Evolutionary conservation across 2,329 filamentous ascomycete species (phyloP).

Genomic region (Pseudovirgaria hyperparasitica): DNA sequence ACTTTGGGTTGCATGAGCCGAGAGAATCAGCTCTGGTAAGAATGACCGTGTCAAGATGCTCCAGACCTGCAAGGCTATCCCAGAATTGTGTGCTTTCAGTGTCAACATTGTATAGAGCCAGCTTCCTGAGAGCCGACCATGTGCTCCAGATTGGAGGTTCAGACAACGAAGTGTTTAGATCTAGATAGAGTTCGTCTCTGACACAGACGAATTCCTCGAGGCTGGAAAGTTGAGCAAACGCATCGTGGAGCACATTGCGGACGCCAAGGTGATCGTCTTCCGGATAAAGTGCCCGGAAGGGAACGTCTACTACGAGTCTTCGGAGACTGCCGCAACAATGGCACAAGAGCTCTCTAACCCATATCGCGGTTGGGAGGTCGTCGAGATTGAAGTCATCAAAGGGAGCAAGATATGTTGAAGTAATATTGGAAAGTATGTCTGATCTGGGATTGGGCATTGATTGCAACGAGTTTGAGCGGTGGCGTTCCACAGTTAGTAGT

Average conservation of each 20-base stretch:
- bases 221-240: conserved; percentile 29
- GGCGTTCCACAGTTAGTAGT: no score
- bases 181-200: conserved; percentile 33
- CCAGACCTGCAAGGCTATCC: conserved; percentile 20
- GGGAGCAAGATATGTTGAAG: conserved; percentile 24
- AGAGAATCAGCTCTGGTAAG: conserved; percentile 27
- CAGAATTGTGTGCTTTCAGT: conserved; percentile 20
- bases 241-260: conserved; percentile 30
- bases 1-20: conserved; percentile 25
- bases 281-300: conserved; percentile 31
- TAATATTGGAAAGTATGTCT: conserved; percentile 20
- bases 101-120: conserved; percentile 33
- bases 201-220: conserved; percentile 39
- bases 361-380: conserved; percentile 27
- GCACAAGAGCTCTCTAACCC: conserved; percentile 31
- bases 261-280: conserved; percentile 28
- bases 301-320: conserved; percentile 37
- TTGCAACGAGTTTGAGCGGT: no score
- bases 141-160: conserved; percentile 29
- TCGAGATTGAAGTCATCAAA: conserved; percentile 25
- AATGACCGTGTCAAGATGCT: conserved; percentile 29
- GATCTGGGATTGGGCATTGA: no score
- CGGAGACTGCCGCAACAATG: conserved; percentile 28
- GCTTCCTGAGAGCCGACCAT: conserved; percentile 30
- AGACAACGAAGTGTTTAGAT: conserved; percentile 8